Percentiles rank a stretch among this genome's conserved stretches.
Evolutionary conservation across 1,284 basidiomycete genomes (phyloP).

Genomic region (Fistulinella cinereoalba): DNA sequence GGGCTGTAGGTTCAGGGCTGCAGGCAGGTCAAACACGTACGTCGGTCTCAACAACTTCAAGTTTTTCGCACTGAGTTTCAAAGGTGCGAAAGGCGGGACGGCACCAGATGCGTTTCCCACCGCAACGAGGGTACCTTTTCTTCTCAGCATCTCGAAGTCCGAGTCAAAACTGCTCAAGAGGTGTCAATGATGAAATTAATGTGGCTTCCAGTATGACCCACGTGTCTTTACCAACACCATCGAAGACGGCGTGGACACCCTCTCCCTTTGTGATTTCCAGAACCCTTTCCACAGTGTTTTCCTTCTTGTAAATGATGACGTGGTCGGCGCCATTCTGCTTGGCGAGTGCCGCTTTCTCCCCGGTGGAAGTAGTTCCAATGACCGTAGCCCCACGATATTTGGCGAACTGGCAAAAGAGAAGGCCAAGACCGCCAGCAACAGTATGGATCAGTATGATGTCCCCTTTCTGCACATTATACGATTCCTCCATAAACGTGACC

Average conservation of each 20-base stretch:
- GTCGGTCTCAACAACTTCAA: conserved; percentile 74
- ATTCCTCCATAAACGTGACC: conserved; percentile 76
- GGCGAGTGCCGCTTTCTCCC: conserved; percentile 84
- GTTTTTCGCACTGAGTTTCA: conserved; percentile 82
- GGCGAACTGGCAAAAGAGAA: conserved; percentile 61
- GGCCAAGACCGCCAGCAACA: conserved; percentile 77
- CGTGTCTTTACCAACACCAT: conserved; percentile 94
- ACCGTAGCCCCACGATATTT: conserved; percentile 80
- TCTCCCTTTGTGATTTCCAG: conserved; percentile 77
- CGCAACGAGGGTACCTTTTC: conserved; percentile 84
- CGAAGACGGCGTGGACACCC: conserved; percentile 86
- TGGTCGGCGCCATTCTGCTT: conserved; percentile 81
- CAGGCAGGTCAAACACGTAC: conserved; percentile 41
- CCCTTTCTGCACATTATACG: conserved; percentile 77
- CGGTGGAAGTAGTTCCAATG: conserved; percentile 91
- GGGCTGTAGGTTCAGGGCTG: not conserved
- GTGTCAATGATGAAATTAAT: not conserved
- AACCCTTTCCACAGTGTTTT: conserved; percentile 71
- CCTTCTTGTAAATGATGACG: conserved; percentile 78
- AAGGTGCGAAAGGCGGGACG: conserved; percentile 67
- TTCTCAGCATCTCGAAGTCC: conserved; percentile 76
- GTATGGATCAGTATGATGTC: conserved; percentile 83
- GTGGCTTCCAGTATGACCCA: conserved; percentile 36
- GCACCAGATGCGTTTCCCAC: conserved; percentile 91
- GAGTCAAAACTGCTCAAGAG: conserved; percentile 62